A percentile compares a stretch with the other conserved stretches of the same genome.
These are phyloP conservation scores for Candida silvatica DNA, from an alignment of 805 yeast genomes.

Conservation along the genomic window DNA sequence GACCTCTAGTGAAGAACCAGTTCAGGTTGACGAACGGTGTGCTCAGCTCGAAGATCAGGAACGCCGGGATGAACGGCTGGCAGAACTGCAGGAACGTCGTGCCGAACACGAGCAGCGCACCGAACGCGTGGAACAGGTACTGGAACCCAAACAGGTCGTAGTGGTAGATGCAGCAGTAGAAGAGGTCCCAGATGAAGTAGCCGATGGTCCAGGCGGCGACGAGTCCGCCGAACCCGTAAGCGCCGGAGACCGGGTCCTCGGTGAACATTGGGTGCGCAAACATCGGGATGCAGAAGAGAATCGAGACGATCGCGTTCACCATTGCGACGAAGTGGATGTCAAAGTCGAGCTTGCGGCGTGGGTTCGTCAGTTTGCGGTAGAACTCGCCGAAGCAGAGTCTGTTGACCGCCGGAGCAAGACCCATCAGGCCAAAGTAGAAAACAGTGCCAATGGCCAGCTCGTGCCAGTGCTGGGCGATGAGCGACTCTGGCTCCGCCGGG, in stretches of 20 bases:
- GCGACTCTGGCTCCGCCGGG: slow-evolving; percentile 33
- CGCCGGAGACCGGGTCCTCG: slow-evolving; percentile 52
- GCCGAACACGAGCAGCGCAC: slow-evolving; percentile 68
- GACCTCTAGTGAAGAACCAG: slow-evolving; percentile 81
- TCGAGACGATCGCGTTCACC: slow-evolving; percentile 69
- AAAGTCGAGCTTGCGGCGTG: slow-evolving; percentile 56
- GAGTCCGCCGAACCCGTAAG: slow-evolving; percentile 68
- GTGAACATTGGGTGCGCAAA: slow-evolving; percentile 44
- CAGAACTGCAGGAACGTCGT: slow-evolving; percentile 64
- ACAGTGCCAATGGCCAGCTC: slow-evolving; percentile 56
- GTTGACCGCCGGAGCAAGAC: slow-evolving; percentile 43
- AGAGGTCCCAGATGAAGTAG: slow-evolving; percentile 86
- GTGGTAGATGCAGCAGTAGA: slow-evolving; percentile 53
- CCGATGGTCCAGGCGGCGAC: slow-evolving; percentile 70
- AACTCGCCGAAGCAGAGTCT: slow-evolving; percentile 38
- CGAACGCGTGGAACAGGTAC: slow-evolving; percentile 75
- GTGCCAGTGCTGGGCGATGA: slow-evolving; percentile 56
- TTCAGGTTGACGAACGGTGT: slow-evolving; percentile 93
- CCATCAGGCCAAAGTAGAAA: slow-evolving; percentile 51
- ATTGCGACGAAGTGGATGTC: slow-evolving; percentile 88
- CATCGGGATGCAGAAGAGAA: slow-evolving; percentile 53
- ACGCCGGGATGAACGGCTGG: slow-evolving; percentile 75
- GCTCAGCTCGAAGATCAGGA: slow-evolving; percentile 77
- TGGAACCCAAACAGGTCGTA: slow-evolving; percentile 69
- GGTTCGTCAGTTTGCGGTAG: slow-evolving; percentile 37